Evolutionary conservation across 495 filamentous ascomycete species (phyloP).

Genomic region (Barbatosphaeria neglecta): DNA sequence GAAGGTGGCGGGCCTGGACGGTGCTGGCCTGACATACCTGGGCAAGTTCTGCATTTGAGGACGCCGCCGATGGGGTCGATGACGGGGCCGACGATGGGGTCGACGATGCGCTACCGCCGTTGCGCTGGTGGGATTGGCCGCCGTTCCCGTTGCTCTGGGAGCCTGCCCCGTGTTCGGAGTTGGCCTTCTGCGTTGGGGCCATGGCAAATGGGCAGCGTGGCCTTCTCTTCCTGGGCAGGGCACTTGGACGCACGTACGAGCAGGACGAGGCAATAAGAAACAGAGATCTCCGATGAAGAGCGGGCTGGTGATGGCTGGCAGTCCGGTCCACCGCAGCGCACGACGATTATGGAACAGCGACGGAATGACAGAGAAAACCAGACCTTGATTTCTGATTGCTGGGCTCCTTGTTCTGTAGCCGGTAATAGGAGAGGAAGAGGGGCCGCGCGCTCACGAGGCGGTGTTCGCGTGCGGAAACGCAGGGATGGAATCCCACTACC

Average conservation of each 20-base stretch:
- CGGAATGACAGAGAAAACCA: neutral
- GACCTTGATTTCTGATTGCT: no score
- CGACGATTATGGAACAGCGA: neutral
- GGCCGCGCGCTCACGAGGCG: neutral
- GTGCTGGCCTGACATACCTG: conserved; percentile 12
- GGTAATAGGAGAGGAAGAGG: neutral
- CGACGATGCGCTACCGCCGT: conserved; percentile 7
- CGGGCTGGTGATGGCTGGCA: neutral
- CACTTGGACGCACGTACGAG: neutral
- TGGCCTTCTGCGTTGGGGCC: neutral
- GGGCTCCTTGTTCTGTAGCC: no score
- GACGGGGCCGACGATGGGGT: conserved; percentile 10
- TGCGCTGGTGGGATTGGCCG: neutral
- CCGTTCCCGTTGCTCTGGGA: neutral
- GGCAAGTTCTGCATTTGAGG: conserved; percentile 13
- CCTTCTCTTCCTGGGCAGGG: no score
- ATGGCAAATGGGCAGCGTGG: neutral
- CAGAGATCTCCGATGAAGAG: neutral
- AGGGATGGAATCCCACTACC: no score
- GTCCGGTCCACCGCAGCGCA: neutral
- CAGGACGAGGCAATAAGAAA: neutral
- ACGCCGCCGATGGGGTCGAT: conserved; percentile 2
- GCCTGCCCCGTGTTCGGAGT: neutral
- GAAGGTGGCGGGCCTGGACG: neutral
- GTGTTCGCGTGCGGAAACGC: no score